phyloP scores from a whole-genome alignment of 148 eudicot genomes.

The Fallopia convolvulus region DNA sequence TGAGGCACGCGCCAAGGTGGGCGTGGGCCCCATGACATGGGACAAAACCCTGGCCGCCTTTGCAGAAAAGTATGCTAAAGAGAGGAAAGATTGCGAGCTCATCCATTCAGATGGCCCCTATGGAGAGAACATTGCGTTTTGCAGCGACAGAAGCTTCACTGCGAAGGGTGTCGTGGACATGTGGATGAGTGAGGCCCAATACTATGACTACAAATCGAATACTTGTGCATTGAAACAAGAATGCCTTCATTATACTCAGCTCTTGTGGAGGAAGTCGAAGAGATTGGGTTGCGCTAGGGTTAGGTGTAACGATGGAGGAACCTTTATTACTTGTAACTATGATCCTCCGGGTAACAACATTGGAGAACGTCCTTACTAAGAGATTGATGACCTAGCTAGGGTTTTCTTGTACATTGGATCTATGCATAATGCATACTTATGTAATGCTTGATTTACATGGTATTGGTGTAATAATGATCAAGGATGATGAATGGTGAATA shows the following conservation, averaged over 20 bases:
- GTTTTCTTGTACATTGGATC: neutral
- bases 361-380: conserved; percentile 33
- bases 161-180: conserved; percentile 11
- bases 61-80: conserved; percentile 12
- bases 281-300: conserved; percentile 43
- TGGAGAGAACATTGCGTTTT: conserved; percentile 22
- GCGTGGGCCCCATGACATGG: neutral
- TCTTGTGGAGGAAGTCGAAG: conserved; percentile 32
- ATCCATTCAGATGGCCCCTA: conserved; percentile 16
- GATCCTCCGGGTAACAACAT: conserved; percentile 40
- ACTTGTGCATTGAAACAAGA: neutral
- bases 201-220: conserved; percentile 11
- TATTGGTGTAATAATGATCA: neutral
- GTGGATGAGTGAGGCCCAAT: conserved; percentile 17
- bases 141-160: neutral
- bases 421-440: neutral
- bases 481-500: too few species aligned
- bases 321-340: conserved; percentile 35
- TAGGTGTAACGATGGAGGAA: conserved; percentile 20
- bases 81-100: conserved; percentile 11
- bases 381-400: neutral
- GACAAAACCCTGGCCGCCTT: conserved; percentile 3
- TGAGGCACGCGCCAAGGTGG: neutral
- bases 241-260: conserved; percentile 41
- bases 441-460: neutral